Base-by-base conservation (phyloP, 352 stramenopile genomes). In the Aphanomyces euteiches region DNA sequence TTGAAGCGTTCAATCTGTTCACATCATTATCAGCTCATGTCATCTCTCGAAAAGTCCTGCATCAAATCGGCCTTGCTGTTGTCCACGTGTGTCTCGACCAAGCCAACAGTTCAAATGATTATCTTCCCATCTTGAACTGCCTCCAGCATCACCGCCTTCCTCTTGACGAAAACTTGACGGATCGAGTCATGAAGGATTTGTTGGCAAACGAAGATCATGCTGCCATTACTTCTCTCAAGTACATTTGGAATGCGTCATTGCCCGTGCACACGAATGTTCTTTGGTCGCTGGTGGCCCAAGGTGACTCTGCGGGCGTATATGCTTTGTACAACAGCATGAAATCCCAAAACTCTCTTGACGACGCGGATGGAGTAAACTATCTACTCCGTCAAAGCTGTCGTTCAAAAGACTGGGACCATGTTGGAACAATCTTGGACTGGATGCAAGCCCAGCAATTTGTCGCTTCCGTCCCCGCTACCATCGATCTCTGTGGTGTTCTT, bases 1-100 rank as follows among this genome's bases (percentile, higher is more conserved):
- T 70, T 21, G 47, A 64, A n/a, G 64, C 48, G 5, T 36, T 69
- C 5, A n/a, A 69, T 7, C 28, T 54, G 54, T 34, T 67, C 17
- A 13, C 15, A 19, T 12, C 41, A 12, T 34, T 70, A 6, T 3
- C 63, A 5, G n/a, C 43, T 36, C 3, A 36, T 13, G 17, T 58
- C 3, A 28, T 70, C 36, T 56, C 64, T 7, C 64, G 36, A 8
- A 63, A 39, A 0, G 39, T 70, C 10, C 64, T 54, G 2, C 5
- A 19, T 10, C 43, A 56, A 21, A 7, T 40, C 5, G 13, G n/a
- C 47, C 43, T 48, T 21, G 45, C 64, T 10, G 47, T 45, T 15
- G 10, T 58, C 13, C 45, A 56, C 17, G 47, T 70, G 7, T 38
- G 19, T 7, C 50, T 70, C 3, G n/a, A 47, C 5, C 19, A 37